These are phyloP conservation scores for Chlamydomonas sphaeroides DNA, from an alignment of 139 green algal genomes.

Conservation along the genomic window DNA sequence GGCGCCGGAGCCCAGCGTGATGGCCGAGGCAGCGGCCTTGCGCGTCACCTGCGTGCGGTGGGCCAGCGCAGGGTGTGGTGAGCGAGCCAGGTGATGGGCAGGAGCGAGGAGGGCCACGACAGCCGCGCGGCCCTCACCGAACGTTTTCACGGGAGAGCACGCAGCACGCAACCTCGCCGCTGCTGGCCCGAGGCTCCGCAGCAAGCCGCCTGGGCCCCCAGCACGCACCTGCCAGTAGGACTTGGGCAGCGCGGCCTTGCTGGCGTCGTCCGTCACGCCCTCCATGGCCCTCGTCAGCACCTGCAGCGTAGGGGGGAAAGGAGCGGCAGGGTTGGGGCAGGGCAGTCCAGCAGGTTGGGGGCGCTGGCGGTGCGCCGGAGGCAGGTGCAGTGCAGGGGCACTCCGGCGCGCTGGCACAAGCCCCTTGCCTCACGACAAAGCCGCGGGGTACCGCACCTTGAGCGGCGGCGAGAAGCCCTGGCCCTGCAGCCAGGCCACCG, in stretches of 20 bases:
- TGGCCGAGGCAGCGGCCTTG: conserved; percentile 67
- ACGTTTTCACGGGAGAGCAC: no score
- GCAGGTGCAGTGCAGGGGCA: no score
- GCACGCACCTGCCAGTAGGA: conserved; percentile 59
- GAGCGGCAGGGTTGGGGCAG: no score
- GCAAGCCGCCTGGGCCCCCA: no score
- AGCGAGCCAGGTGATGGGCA: not conserved
- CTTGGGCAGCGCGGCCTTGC: conserved; percentile 59
- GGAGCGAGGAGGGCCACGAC: not conserved
- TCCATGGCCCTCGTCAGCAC: conserved; percentile 66
- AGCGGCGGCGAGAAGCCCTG: conserved; percentile 62
- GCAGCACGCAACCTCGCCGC: no score
- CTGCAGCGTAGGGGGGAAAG: no score
- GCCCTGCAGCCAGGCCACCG: conserved; percentile 59
- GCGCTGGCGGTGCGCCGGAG: no score
- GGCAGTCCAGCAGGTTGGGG: no score
- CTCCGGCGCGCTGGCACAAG: no score
- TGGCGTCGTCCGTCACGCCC: conserved; percentile 61
- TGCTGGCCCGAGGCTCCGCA: no score
- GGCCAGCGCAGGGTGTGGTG: not conserved
- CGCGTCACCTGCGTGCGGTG: conserved; percentile 55
- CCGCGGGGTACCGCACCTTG: no score
- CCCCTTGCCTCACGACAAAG: no score
- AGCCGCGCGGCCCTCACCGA: not conserved
- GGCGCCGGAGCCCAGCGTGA: conserved; percentile 86